phyloP scores from a whole-genome alignment of 1,284 basidiomycete genomes.

The Cryptococcus sp. region DNA sequence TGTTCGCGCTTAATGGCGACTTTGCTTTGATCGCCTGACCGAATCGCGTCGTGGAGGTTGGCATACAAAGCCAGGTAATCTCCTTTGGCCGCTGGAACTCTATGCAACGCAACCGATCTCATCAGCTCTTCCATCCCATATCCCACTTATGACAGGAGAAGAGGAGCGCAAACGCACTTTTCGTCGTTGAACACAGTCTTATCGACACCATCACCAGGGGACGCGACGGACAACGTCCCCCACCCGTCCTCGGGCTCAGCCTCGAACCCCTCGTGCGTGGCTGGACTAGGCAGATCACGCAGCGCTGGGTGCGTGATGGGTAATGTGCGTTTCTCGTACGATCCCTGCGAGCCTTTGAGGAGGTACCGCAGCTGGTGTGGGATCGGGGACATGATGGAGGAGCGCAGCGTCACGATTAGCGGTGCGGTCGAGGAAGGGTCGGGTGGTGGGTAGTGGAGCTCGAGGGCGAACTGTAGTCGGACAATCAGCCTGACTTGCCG shows the following conservation, averaged over 20 bases:
- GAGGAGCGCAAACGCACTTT: conserved; percentile 7
- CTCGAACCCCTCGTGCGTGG: conserved; percentile 14
- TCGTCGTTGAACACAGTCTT: conserved; percentile 13
- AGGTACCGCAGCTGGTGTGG: conserved; percentile 66
- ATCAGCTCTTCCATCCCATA: not conserved
- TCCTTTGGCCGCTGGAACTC: conserved; percentile 15
- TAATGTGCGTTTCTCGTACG: conserved; percentile 72
- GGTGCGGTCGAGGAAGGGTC: conserved; percentile 55
- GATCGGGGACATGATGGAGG: conserved; percentile 68
- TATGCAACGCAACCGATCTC: not conserved
- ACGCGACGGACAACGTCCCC: conserved; percentile 26
- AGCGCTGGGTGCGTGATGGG: conserved; percentile 13
- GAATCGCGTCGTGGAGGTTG: conserved; percentile 31
- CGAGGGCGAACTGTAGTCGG: conserved; percentile 60
- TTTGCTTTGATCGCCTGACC: conserved; percentile 18
- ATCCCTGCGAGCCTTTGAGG: conserved; percentile 63
- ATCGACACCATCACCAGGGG: conserved; percentile 14
- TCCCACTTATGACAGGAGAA: not conserved
- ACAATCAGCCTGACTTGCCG: conserved; percentile 15
- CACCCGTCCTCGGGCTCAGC: conserved; percentile 12
- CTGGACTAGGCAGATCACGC: conserved; percentile 19
- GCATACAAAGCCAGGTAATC: conserved; percentile 36
- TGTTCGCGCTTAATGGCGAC: conserved; percentile 34
- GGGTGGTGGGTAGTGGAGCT: conserved; percentile 64
- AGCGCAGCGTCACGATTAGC: conserved; percentile 68